A percentile compares a stretch with the other conserved stretches of the same genome.
These are phyloP conservation scores for Stemphylium lycopersici DNA, from an alignment of 2,329 filamentous ascomycete species.

Conservation along the genomic window DNA sequence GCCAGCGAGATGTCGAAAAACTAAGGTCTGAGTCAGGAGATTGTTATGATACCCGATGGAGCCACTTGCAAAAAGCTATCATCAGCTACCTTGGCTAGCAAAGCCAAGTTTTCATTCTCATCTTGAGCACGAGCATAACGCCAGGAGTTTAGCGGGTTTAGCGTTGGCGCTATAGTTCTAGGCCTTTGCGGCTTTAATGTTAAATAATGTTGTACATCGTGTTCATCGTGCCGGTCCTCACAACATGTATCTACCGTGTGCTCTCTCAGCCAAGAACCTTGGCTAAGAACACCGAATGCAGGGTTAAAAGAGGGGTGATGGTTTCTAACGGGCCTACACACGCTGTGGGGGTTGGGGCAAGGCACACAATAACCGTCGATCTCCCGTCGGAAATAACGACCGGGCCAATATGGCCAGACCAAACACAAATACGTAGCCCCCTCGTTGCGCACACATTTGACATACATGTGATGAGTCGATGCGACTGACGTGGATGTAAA, in stretches of 20 bases:
- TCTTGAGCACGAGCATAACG: background rate
- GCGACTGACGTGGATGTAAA: slow-evolving; percentile 6
- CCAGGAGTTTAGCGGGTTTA: background rate
- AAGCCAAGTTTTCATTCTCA: background rate
- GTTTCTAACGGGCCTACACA: too few species aligned
- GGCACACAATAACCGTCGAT: background rate
- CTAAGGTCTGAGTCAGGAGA: slow-evolving; percentile 26
- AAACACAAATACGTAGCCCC: too few species aligned
- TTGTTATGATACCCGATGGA: slow-evolving; percentile 8
- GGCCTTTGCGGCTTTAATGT: background rate
- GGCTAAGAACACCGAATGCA: background rate
- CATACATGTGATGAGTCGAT: background rate
- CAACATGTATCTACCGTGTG: background rate
- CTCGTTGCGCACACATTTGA: background rate
- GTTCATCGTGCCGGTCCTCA: background rate
- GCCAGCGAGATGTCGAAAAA: slow-evolving; percentile 35
- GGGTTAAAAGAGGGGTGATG: background rate
- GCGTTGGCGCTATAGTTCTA: background rate
- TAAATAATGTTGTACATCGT: background rate
- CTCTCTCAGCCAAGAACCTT: too few species aligned
- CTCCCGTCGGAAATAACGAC: background rate
- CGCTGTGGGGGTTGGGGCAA: background rate
- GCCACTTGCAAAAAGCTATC: slow-evolving; percentile 17
- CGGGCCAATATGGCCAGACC: background rate
- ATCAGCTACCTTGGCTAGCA: slow-evolving; percentile 17